A percentile compares a stretch with the other conserved stretches of the same genome.
These are phyloP conservation scores for Dactylellina parvicollis DNA, from an alignment of 2,329 filamentous ascomycete genomes.

Conservation along the genomic window DNA sequence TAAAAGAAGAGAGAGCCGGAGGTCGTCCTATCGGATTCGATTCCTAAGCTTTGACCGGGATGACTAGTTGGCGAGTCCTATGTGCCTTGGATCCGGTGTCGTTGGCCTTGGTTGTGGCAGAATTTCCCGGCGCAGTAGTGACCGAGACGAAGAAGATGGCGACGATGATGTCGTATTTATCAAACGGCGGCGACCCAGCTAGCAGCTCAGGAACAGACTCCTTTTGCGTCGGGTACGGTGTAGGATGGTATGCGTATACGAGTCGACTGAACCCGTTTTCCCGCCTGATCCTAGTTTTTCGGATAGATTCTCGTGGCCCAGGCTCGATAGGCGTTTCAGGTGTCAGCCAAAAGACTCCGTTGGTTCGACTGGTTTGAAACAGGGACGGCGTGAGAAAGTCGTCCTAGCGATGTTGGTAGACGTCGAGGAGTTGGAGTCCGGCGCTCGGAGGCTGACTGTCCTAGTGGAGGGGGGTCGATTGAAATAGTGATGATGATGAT, in stretches of 20 bases:
- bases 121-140: not conserved
- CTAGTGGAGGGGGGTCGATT: no score
- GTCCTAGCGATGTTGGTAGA: constrained; percentile 15
- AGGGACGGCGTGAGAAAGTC: constrained; percentile 20
- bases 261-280: constrained; percentile 28
- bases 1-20: not conserved
- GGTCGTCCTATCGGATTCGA: not conserved
- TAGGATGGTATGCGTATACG: constrained; percentile 21
- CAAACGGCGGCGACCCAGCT: no score
- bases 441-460: no score
- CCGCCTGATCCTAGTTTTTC: constrained; percentile 41
- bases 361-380: constrained; percentile 28
- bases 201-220: not conserved
- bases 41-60: not conserved
- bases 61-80: not conserved
- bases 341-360: constrained; percentile 25
- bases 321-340: constrained; percentile 42
- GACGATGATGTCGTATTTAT: not conserved
- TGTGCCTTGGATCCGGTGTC: not conserved
- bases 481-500: no score
- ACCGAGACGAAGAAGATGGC: not conserved
- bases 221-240: not conserved
- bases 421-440: constrained; percentile 18
- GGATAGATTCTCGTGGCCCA: constrained; percentile 38
- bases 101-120: not conserved